Percentiles rank a stretch among this genome's conserved stretches.
These are phyloP conservation scores for Flueggea neowawraea DNA, from an alignment of 441 rosid species.

Conservation along the genomic window DNA sequence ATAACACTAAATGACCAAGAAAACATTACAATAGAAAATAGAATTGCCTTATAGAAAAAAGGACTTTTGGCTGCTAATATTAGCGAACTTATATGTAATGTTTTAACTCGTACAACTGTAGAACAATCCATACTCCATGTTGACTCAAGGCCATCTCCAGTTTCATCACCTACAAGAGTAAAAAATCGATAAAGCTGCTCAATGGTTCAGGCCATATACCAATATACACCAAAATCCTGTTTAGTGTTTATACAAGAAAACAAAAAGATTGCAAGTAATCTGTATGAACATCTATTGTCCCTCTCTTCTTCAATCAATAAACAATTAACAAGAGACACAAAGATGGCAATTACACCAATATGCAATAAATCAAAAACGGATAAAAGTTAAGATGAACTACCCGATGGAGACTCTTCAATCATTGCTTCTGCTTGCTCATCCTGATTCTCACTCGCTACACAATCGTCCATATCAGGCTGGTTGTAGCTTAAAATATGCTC, in stretches of 20 bases:
- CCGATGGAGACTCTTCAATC: constrained; percentile 73
- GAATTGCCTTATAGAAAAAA: constrained; percentile 77
- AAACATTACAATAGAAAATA: background rate
- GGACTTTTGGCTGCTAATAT: constrained; percentile 97
- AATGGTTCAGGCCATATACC: too few relatives aligned
- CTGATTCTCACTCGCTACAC: constrained; percentile 61
- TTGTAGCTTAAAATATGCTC: constrained; percentile 67
- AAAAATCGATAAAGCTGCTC: too few relatives aligned
- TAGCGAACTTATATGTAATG: constrained; percentile 88
- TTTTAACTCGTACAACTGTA: constrained; percentile 61
- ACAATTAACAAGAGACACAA: too few relatives aligned
- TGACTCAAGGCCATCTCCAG: constrained; percentile 49
- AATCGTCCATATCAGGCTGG: constrained; percentile 86
- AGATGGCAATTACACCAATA: too few relatives aligned
- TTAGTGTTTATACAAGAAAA: background rate
- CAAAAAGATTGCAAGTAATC: background rate
- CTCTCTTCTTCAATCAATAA: background rate
- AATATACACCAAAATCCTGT: too few relatives aligned
- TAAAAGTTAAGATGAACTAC: constrained; percentile 22
- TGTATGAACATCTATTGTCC: background rate
- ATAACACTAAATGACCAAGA: background rate
- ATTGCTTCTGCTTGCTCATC: constrained; percentile 81
- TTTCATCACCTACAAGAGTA: constrained; percentile 58
- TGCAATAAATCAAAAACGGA: too few relatives aligned
- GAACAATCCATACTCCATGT: constrained; percentile 79